phyloP scores from a whole-genome alignment of 306 rosid genomes.

The barrel medic (Medicago truncatula) region DNA sequence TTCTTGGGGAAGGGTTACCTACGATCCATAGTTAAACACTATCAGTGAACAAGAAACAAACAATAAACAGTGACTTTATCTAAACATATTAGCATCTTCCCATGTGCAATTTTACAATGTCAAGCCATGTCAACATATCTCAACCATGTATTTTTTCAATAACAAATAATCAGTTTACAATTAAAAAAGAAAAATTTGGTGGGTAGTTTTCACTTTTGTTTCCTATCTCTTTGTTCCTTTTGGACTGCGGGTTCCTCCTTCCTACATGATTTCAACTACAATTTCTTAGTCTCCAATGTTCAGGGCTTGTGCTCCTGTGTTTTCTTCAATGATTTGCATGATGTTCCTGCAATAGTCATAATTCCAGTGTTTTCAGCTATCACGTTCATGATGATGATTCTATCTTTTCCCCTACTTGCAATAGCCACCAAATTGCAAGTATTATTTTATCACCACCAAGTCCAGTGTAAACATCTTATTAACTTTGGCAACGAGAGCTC shows the following conservation, averaged over 20 bases:
- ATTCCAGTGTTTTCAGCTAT: constrained; percentile 8
- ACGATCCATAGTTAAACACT: constrained; percentile 36
- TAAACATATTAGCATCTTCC: neutral
- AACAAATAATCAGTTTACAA: neutral
- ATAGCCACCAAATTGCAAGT: constrained; percentile 7
- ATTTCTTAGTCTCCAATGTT: constrained; percentile 49
- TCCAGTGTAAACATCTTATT: neutral
- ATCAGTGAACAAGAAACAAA: constrained; percentile 24
- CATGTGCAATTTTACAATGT: neutral
- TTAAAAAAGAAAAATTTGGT: neutral
- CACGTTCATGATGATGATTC: neutral
- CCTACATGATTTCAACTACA: constrained; percentile 55
- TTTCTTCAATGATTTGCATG: constrained; percentile 54
- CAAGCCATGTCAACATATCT: neutral
- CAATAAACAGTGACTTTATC: constrained; percentile 29
- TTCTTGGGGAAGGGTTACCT: constrained; percentile 69
- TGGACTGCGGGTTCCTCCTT: constrained; percentile 21
- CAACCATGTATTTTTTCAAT: neutral
- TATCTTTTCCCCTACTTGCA: constrained; percentile 10
- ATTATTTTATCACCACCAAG: neutral
- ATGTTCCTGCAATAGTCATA: constrained; percentile 21
- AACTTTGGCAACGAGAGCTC: constrained; percentile 11
- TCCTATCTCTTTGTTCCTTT: neutral
- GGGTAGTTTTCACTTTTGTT: neutral
- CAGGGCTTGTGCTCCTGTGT: constrained; percentile 62